Evolutionary conservation across 1,139 yeast genomes (phyloP).

Genomic region (Kodamaea arcana): DNA sequence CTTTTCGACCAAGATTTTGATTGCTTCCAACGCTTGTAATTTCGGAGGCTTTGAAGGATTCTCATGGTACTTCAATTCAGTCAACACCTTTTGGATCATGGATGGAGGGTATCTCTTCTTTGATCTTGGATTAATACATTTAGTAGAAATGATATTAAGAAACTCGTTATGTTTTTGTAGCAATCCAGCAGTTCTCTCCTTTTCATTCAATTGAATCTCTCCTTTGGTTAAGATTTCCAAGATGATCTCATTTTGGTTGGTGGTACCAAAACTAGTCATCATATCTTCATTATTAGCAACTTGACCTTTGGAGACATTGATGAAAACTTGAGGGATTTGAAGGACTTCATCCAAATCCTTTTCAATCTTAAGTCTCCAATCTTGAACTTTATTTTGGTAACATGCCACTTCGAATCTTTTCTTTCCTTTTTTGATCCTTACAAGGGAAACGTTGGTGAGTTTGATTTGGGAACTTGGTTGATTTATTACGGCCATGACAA

Average conservation of each 20-base stretch:
- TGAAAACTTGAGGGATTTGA: slow-evolving; percentile 92
- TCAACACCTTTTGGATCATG: slow-evolving; percentile 84
- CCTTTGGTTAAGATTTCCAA: slow-evolving; percentile 82
- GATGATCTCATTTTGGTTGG: slow-evolving; percentile 70
- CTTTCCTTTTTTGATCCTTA: slow-evolving; percentile 84
- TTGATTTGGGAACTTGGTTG: slow-evolving; percentile 89
- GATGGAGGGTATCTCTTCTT: slow-evolving; percentile 92
- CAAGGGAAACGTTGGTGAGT: slow-evolving; percentile 90
- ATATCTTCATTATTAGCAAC: slow-evolving; percentile 89
- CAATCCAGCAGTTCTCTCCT: slow-evolving; percentile 77
- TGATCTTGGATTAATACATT: slow-evolving; percentile 85
- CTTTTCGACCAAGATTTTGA: slow-evolving; percentile 65
- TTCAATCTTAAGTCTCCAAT: slow-evolving; percentile 84
- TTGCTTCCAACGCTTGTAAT: slow-evolving; percentile 88
- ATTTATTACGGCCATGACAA: slow-evolving; percentile 61
- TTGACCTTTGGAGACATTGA: slow-evolving; percentile 91
- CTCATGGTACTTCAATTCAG: slow-evolving; percentile 76
- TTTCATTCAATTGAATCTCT: slow-evolving; percentile 90
- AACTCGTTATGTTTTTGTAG: slow-evolving; percentile 80
- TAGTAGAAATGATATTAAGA: slow-evolving; percentile 77
- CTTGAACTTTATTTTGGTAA: slow-evolving; percentile 95
- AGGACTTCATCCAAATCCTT: slow-evolving; percentile 93
- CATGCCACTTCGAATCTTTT: slow-evolving; percentile 94
- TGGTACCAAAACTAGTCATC: slow-evolving; percentile 66
- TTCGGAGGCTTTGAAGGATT: slow-evolving; percentile 79